Evolutionary conservation across 2,329 filamentous ascomycete genomes (phyloP), one percentile per base, ranked within the genome.

Genomic region (Aspergillus awamori): DNA sequence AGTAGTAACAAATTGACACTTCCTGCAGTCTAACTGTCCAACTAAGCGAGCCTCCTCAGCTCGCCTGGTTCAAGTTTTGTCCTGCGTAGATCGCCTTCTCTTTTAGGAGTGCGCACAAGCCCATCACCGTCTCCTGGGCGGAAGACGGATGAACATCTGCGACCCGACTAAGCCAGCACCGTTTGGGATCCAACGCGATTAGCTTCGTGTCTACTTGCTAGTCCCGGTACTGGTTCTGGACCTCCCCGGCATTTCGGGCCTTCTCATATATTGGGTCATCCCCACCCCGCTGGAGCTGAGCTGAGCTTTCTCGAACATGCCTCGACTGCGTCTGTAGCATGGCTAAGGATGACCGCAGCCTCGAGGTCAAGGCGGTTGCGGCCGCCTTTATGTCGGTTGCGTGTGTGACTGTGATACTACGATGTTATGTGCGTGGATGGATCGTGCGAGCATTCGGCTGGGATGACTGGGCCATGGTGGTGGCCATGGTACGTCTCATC

Each of bases 391-490:
- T 74, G 63, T 56, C 72, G 1, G 60, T 73, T 11, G 71, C 71
- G 20, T 59, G 47, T 15, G 63, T 75, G 8, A 58, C 70, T 6
- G 70, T 74, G 15, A 64, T 68, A 24, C 58, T 75, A 54, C 71
- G 73, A 26, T 72, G 69, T 36, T 76, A 76, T 63, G 71, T 75
- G 45, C 72, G 74, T 3, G 63, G 63, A 39, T 66, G 65, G 43
- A 38, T 76, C 5, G 70, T 75, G 15, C 73, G 71, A 57, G 69
- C 63, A 4, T 74, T 76, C 62, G 74, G 74, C 38, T 69, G 69
- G 64, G 74, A 76, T 68, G 74, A 76, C 60, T 65, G 60, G 0
- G 52, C 65, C 2, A 75, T 76, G 73, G 68, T 76, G 8, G 7
- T 69, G 54, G 69, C 72, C 6, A 45, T 65, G 62, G 71, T 75